Base-by-base conservation (phyloP, 176 grass and related monocot species). In the Carex kokanica region DNA sequence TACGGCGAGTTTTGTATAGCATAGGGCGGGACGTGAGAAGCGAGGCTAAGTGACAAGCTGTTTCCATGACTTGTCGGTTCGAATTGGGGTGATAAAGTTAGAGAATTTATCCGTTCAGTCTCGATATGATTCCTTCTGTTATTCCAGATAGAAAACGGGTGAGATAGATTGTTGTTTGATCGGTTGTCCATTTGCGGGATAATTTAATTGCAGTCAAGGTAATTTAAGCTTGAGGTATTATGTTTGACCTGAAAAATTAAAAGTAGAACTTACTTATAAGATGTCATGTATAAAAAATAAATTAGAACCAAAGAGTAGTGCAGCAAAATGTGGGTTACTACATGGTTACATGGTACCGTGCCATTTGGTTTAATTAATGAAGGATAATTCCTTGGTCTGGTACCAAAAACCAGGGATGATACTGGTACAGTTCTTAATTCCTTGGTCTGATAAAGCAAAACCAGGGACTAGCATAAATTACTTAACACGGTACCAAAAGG, bases 11-110 rank as follows among this genome's bases (percentile, higher is more conserved):
- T 66, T n/a, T 77, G 89, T 17, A 95, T 75, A 5, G 47, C 79
- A 77, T 86, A 74, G n/a, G 60, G 0, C 12, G 49, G 59, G 12
- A 82, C 38, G 36, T 86, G 78, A 15, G 87, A 86, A 63, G 86
- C 90, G 43, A 97, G 92, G 3, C 86, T 91, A 16, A 97, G 71
- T 12, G 78, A 78, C 59, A 97, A 64, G 24, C 88, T 74, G 23
- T 73, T 85, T 14, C 29, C 31, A 10, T 73, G 31, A 12, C 23
- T 67, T 64, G 34, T 54, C 21, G 82, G 18, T 20, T 85, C 64
- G 64, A 85, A n/a, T 62, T 64, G 83, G 18, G 2, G 49, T 66
- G 83, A 4, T 78, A 80, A 74, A 72, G 61, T 0, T 66, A 27
- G 82, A 18, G 80, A 80, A 93, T 57, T 34, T 60, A 36, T 25